Evolutionary conservation across 2,329 filamentous ascomycete genomes (phyloP).

Genomic region (Fusarium proliferatum): DNA sequence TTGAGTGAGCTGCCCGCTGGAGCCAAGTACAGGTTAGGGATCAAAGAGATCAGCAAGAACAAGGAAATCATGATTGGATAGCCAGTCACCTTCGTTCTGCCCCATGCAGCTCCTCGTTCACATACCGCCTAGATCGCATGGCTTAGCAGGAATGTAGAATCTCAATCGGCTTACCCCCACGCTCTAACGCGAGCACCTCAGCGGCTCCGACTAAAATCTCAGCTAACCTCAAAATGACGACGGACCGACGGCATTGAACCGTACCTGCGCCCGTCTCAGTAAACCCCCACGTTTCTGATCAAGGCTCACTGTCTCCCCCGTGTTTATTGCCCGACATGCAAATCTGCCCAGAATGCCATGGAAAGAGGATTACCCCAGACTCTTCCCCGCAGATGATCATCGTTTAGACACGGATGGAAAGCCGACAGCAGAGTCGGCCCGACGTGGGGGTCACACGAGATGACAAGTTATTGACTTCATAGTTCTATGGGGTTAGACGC

Average conservation of each 20-base stretch:
- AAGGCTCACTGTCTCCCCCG: background rate
- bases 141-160: background rate
- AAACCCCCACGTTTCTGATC: background rate
- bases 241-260: background rate
- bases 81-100: background rate
- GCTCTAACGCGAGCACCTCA: accelerated
- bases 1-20: accelerated
- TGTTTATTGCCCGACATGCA: constrained; percentile 10
- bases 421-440: background rate
- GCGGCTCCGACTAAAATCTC: background rate
- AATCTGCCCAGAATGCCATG: background rate
- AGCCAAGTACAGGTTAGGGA: background rate
- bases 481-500: too few species aligned
- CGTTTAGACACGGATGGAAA: background rate
- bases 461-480: background rate
- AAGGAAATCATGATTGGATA: accelerated
- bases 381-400: constrained; percentile 3
- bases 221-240: background rate
- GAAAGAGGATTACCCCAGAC: background rate
- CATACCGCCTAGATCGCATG: too few species aligned
- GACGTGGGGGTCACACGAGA: background rate
- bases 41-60: background rate
- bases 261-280: background rate
- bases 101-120: too few species aligned
- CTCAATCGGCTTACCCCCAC: background rate